A percentile compares a stretch with the other conserved stretches of the same genome.
Evolutionary conservation across 805 yeast species (phyloP).

Genomic region (Groenewaldozyma salmanticensis): DNA sequence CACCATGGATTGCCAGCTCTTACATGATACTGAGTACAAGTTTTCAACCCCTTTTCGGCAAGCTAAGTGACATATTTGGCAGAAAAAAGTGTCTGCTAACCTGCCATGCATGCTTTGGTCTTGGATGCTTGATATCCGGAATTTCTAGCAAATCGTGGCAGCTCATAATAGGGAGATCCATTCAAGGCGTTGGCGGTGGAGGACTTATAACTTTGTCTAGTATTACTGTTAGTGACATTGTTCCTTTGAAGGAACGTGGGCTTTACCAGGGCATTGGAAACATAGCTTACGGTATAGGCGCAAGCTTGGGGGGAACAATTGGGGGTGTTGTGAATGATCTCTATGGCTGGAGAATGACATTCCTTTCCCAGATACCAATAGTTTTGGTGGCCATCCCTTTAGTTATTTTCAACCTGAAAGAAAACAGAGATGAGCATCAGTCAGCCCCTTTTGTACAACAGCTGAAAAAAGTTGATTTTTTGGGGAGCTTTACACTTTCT

Average conservation of each 20-base stretch:
- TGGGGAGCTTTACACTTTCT: slow-evolving; percentile 56
- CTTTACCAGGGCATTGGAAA: slow-evolving; percentile 76
- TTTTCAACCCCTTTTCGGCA: slow-evolving; percentile 66
- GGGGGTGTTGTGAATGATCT: slow-evolving; percentile 43
- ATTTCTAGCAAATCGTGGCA: slow-evolving; percentile 42
- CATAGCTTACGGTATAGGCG: slow-evolving; percentile 66
- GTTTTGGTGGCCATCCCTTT: slow-evolving; percentile 27
- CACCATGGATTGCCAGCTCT: slow-evolving; percentile 66
- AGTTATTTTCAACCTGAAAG: neutral
- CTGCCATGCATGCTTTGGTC: slow-evolving; percentile 34
- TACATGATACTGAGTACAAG: slow-evolving; percentile 60
- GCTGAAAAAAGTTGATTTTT: slow-evolving; percentile 48
- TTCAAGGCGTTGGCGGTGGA: slow-evolving; percentile 89
- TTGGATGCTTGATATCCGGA: slow-evolving; percentile 46
- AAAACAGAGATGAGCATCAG: neutral
- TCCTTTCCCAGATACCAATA: slow-evolving; percentile 32
- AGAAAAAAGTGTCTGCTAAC: slow-evolving; percentile 32
- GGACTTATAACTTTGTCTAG: slow-evolving; percentile 71
- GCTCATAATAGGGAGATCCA: slow-evolving; percentile 62
- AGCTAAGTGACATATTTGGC: slow-evolving; percentile 50
- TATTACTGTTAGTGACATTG: slow-evolving; percentile 65
- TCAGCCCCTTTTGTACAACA: neutral
- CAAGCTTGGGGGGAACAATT: slow-evolving; percentile 55
- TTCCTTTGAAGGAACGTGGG: slow-evolving; percentile 69
- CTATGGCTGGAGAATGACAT: slow-evolving; percentile 57